These are phyloP conservation scores for Pestalotiopsis sp. DNA, from an alignment of 2,329 filamentous ascomycete species.

Conservation along the genomic window DNA sequence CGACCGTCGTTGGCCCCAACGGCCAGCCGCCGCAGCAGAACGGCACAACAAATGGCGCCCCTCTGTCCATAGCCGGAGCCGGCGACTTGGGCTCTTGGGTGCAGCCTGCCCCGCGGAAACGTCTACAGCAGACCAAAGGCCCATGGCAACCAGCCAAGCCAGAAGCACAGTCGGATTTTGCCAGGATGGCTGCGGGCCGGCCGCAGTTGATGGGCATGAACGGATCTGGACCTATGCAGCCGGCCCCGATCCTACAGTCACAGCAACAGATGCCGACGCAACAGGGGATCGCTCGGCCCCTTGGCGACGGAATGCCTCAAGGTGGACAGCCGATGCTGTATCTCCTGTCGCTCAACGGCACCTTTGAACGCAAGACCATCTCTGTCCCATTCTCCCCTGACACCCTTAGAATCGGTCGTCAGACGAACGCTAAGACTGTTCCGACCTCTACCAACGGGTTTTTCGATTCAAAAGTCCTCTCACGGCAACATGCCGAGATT, in stretches of 20 bases:
- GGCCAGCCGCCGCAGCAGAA: constrained; percentile 3
- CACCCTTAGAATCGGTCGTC: constrained; percentile 88
- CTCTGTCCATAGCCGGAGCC: constrained; percentile 38
- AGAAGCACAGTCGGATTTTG: constrained; percentile 50
- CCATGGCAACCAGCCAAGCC: constrained; percentile 53
- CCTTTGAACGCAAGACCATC: constrained; percentile 96
- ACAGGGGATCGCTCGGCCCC: constrained; percentile 63
- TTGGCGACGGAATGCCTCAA: constrained; percentile 62
- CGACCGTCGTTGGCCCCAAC: constrained; percentile 65
- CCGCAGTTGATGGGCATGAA: constrained; percentile 43
- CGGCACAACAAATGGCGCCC: constrained; percentile 57
- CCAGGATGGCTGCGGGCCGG: constrained; percentile 40
- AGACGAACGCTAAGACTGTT: constrained; percentile 95
- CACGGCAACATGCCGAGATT: constrained; percentile 93
- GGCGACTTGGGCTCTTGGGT: constrained; percentile 56
- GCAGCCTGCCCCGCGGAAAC: constrained; percentile 51
- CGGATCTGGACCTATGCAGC: constrained; percentile 41
- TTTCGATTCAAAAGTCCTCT: constrained; percentile 97
- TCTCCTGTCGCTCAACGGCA: constrained; percentile 88
- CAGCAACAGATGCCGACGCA: constrained; percentile 42
- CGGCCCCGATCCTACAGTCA: constrained; percentile 38
- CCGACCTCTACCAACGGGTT: constrained; percentile 91
- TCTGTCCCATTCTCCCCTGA: constrained; percentile 92
- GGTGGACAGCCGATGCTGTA: constrained; percentile 79
- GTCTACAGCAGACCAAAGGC: constrained; percentile 48